These are phyloP conservation scores for Durio zibethinus DNA, from an alignment of 345 rosid species.

Conservation along the genomic window DNA sequence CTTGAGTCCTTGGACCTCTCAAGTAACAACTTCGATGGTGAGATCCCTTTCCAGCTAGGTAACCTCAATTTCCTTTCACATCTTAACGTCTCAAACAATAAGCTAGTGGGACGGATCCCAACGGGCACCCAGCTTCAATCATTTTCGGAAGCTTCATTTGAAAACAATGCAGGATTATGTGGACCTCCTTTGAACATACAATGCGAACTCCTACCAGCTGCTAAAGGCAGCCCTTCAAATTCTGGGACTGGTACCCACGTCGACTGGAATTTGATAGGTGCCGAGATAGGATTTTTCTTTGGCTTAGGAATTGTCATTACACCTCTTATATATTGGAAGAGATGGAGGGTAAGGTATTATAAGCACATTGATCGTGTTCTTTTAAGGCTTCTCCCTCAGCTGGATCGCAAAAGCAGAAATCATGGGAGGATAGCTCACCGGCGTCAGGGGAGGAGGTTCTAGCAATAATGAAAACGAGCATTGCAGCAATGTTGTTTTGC, in stretches of 20 bases:
- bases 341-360: slow-evolving; percentile 8
- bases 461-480: neutral
- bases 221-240: neutral
- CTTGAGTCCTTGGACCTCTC: slow-evolving; percentile 38
- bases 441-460: neutral
- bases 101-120: slow-evolving; percentile 28
- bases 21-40: slow-evolving; percentile 15
- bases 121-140: slow-evolving; percentile 18
- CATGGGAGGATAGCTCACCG: neutral
- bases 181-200: slow-evolving; percentile 13
- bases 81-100: slow-evolving; percentile 39
- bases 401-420: neutral
- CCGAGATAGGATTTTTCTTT: neutral
- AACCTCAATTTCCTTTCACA: slow-evolving; percentile 26
- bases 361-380: neutral
- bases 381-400: neutral
- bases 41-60: slow-evolving; percentile 25
- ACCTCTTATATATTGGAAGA: neutral
- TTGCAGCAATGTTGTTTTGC: too few relatives aligned
- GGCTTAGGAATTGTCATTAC: neutral
- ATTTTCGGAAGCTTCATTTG: slow-evolving; percentile 17
- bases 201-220: neutral
- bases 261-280: neutral
- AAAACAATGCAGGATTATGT: slow-evolving; percentile 28
- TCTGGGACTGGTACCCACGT: neutral